Evolutionary conservation across 2,329 filamentous ascomycete genomes (phyloP), one percentile per base, ranked within the genome.

Genomic region (Ceratocystis colombiana): DNA sequence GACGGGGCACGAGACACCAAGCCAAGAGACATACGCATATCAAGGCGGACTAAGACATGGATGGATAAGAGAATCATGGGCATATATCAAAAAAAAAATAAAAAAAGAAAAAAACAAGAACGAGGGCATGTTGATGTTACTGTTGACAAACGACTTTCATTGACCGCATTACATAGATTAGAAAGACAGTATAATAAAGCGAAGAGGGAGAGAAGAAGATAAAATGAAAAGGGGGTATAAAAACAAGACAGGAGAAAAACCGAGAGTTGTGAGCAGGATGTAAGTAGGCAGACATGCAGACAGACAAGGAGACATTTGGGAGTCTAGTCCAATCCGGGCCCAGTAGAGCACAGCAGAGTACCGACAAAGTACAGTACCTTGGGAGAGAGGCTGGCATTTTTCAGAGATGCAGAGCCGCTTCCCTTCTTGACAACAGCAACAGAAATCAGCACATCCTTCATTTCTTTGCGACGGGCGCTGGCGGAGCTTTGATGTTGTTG

Each of bases 401-500:
- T 12, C 37, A 41, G 37, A 41, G 37, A 41, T 41, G 44, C 10
- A 30, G 28, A 37, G 55, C 55, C 55, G 28, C 12, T 20, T 33
- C 25, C 37, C 55, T 33, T 8, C 28, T 30, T 20, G 6, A 37
- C n/a, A n/a, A 3, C 28, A 59, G 46, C 46, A 41, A 12, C 37
- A 25, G 48, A n/a, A 20, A 53, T 25, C 30, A 17, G 55, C 25
- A 33, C 55, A 17, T 22, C 50, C 41, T 68, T 71, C 80, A 83
- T 75, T 82, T 83, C 79, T 83, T 84, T 66, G 75, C 77, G 50
- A 65, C 66, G 33, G 81, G 80, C 22, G 79, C 74, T 28, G 80
- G 78, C 55, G 82, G 81, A 5, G 82, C 78, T 79, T 92, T 92
- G 77, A 92, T 87, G 74, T 91, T 92, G 78, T 90, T 90, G 70